phyloP scores from a whole-genome alignment of 2,329 filamentous ascomycete species.

The Colletotrichum neosansevieriae region DNA sequence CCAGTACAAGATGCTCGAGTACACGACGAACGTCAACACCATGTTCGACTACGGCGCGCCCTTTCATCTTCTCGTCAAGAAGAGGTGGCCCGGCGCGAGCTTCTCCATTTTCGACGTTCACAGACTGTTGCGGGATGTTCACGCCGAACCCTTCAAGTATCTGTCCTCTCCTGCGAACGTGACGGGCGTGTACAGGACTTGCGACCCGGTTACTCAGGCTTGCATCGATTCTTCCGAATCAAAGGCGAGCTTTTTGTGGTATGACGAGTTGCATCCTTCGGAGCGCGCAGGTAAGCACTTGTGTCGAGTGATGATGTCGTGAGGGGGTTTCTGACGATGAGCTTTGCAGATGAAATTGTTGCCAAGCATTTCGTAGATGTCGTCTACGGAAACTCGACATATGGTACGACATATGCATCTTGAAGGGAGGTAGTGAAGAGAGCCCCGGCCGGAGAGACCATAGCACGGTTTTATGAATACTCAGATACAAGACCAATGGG shows the following conservation, averaged over 20 bases:
- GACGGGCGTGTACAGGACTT: conserved; percentile 68
- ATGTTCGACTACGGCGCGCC: conserved; percentile 63
- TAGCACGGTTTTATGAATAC: no score
- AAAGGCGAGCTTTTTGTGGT: conserved; percentile 76
- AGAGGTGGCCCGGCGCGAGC: conserved; percentile 67
- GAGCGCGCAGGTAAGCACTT: conserved; percentile 70
- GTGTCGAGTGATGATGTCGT: not conserved
- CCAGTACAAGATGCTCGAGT: conserved; percentile 58
- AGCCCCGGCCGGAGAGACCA: not conserved
- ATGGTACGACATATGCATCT: conserved; percentile 49
- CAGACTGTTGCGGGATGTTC: conserved; percentile 73
- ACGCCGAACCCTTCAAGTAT: conserved; percentile 69
- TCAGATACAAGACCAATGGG: not conserved
- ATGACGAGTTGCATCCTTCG: conserved; percentile 79
- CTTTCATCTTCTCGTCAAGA: conserved; percentile 56
- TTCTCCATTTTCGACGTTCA: conserved; percentile 78
- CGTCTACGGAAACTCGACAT: conserved; percentile 54
- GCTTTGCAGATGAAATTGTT: conserved; percentile 51
- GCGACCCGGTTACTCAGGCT: conserved; percentile 49
- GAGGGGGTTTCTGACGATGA: conserved; percentile 33
- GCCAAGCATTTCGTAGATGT: conserved; percentile 56
- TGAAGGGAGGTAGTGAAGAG: not conserved
- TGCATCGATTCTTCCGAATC: conserved; percentile 56
- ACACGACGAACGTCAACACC: conserved; percentile 62
- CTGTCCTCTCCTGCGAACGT: conserved; percentile 74